Percentiles rank a stretch among this genome's conserved stretches.
These are phyloP conservation scores for Ogataea populi-albae DNA, from an alignment of 805 yeast species.

Conservation along the genomic window DNA sequence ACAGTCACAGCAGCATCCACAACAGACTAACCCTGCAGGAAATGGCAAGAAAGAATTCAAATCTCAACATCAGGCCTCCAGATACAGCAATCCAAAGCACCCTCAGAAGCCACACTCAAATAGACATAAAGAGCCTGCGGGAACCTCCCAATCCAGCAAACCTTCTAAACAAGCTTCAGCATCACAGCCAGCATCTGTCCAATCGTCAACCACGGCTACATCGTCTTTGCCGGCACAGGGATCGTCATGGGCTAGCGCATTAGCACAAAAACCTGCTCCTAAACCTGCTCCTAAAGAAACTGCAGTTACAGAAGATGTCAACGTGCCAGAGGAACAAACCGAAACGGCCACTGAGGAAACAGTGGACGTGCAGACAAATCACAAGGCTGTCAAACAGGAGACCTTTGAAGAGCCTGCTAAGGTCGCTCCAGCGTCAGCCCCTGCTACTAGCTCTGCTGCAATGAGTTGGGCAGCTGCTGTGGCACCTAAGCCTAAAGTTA, in stretches of 20 bases:
- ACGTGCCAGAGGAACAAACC: slow-evolving; percentile 1
- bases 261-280: slow-evolving; percentile 25
- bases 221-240: slow-evolving; percentile 20
- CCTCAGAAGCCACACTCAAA: slow-evolving; percentile 11
- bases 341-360: neutral
- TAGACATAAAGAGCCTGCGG: slow-evolving; percentile 14
- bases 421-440: slow-evolving; percentile 16
- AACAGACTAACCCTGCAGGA: slow-evolving; percentile 5
- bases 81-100: slow-evolving; percentile 15
- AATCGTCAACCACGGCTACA: slow-evolving; percentile 14
- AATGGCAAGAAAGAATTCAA: slow-evolving; percentile 15
- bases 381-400: slow-evolving; percentile 7
- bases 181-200: slow-evolving; percentile 9
- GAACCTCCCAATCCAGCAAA: slow-evolving; percentile 5
- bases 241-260: slow-evolving; percentile 35
- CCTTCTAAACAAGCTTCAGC: slow-evolving; percentile 9
- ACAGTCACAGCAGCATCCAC: slow-evolving; percentile 4
- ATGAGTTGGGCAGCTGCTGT: slow-evolving; percentile 26
- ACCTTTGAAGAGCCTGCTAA: slow-evolving; percentile 9
- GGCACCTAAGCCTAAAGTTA: slow-evolving; percentile 25
- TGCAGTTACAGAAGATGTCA: slow-evolving; percentile 13
- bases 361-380: neutral
- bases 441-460: slow-evolving; percentile 15
- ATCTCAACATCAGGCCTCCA: slow-evolving; percentile 9
- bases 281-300: slow-evolving; percentile 10